Conservation (phyloP, 768 basidiomycete species). For the Chalciporus sphaerocephalus region DNA sequence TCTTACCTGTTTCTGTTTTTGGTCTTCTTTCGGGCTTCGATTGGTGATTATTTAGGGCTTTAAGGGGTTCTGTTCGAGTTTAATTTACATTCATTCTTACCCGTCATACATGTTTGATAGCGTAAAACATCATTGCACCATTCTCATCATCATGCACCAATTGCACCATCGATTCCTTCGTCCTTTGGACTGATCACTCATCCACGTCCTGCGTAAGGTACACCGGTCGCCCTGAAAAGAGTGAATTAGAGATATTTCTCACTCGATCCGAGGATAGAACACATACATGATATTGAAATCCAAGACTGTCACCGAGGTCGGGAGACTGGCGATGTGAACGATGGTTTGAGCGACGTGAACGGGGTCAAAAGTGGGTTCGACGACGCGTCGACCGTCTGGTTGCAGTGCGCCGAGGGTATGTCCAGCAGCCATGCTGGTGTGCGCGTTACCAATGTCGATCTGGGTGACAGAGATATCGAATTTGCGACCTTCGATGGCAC, state of each 20-base stretch:
- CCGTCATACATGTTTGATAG: neutral
- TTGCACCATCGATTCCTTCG: neutral
- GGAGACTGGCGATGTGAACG: constrained; percentile 67
- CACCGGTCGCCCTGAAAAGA: constrained; percentile 38
- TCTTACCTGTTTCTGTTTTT: neutral
- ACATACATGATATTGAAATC: constrained; percentile 72
- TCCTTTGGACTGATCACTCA: neutral
- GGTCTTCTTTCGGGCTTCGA: neutral
- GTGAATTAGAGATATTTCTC: neutral
- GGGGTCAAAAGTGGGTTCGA: constrained; percentile 68
- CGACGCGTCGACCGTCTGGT: constrained; percentile 54
- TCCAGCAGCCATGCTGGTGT: constrained; percentile 51
- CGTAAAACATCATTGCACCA: neutral
- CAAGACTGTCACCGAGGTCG: constrained; percentile 64
- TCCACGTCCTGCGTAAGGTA: constrained; percentile 48
- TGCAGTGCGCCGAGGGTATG: constrained; percentile 55
- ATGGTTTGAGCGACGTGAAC: constrained; percentile 67
- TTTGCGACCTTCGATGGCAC: constrained; percentile 70
- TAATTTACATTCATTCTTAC: neutral
- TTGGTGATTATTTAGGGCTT: neutral
- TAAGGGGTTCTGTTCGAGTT: neutral
- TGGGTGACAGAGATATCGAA: constrained; percentile 75
- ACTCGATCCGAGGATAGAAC: neutral
- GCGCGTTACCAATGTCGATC: constrained; percentile 80
- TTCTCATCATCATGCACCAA: neutral